Evolutionary conservation across 1,284 basidiomycete species (phyloP).

Genomic region (Puccinia novopanici): DNA sequence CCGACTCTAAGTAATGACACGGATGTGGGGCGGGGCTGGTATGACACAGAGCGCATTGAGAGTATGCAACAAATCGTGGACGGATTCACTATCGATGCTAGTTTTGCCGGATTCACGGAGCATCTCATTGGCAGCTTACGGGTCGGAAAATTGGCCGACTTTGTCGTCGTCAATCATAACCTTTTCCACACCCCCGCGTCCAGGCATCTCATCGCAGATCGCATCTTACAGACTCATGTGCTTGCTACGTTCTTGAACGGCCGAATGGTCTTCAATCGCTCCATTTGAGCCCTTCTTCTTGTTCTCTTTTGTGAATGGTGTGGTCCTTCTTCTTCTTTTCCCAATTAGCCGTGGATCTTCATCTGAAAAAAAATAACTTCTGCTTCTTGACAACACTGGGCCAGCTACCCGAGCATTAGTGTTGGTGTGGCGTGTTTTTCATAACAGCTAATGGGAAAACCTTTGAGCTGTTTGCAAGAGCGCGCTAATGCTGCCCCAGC

Average conservation of each 20-base stretch:
- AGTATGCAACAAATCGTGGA: constrained; percentile 54
- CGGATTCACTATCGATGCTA: constrained; percentile 55
- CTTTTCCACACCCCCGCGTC: constrained; percentile 52
- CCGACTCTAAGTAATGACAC: constrained; percentile 51
- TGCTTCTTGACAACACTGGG: no score
- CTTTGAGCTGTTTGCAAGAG: no score
- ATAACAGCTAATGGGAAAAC: no score
- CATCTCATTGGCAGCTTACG: constrained; percentile 52
- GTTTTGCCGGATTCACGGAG: constrained; percentile 56
- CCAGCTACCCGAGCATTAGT: no score
- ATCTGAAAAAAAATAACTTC: no score
- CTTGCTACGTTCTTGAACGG: constrained; percentile 38
- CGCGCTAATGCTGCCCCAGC: no score
- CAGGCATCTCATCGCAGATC: constrained; percentile 10
- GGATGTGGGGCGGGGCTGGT: constrained; percentile 45
- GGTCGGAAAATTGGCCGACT: constrained; percentile 54
- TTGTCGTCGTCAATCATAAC: constrained; percentile 55
- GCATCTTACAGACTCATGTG: constrained; percentile 31
- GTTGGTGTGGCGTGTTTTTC: no score
- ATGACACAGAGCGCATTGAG: constrained; percentile 52
- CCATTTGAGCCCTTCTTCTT: not conserved
- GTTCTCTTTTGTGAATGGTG: no score
- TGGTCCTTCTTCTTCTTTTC: no score
- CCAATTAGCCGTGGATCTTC: no score
- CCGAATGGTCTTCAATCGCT: constrained; percentile 21